Conservation (phyloP, 768 basidiomycete genomes). For the Podaxis rugospora region DNA sequence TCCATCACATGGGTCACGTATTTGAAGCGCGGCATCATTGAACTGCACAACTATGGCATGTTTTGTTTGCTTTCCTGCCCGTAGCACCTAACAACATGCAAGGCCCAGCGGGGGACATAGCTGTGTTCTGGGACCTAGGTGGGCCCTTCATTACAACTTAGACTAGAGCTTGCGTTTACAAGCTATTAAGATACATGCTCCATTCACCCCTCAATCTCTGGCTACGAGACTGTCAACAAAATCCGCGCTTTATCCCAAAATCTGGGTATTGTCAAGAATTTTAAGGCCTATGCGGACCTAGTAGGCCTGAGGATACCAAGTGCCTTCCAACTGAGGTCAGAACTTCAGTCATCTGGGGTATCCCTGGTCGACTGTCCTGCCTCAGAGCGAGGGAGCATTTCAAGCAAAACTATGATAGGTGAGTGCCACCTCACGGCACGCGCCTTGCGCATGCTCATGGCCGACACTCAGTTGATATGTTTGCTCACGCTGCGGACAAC, state of each 20-base stretch:
- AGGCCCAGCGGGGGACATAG: not conserved
- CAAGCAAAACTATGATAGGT: conserved; percentile 11
- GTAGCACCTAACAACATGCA: not conserved
- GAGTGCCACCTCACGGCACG: not conserved
- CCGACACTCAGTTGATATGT: conserved; percentile 19
- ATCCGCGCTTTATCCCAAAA: not conserved
- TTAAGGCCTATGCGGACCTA: conserved; percentile 12
- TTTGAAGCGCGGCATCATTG: not conserved
- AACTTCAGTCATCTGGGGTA: conserved; percentile 14
- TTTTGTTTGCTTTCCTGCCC: not conserved
- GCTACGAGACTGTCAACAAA: conserved; percentile 3
- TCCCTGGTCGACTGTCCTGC: conserved; percentile 11
- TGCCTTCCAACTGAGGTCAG: conserved; percentile 5
- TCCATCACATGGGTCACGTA: not conserved
- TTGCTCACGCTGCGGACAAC: conserved; percentile 36
- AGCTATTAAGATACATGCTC: not conserved
- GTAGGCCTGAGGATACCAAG: not conserved
- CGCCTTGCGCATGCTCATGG: not conserved
- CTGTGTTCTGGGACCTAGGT: conserved; percentile 10
- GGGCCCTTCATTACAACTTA: not conserved
- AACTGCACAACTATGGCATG: not conserved
- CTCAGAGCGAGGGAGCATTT: not conserved
- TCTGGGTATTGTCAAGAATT: conserved; percentile 9
- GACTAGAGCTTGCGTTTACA: not conserved
- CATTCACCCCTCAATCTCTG: not conserved